Evolutionary conservation across 345 rosid species (phyloP), one percentile per base, ranked within the genome.

Genomic region (Arabidopsis suecica): DNA sequence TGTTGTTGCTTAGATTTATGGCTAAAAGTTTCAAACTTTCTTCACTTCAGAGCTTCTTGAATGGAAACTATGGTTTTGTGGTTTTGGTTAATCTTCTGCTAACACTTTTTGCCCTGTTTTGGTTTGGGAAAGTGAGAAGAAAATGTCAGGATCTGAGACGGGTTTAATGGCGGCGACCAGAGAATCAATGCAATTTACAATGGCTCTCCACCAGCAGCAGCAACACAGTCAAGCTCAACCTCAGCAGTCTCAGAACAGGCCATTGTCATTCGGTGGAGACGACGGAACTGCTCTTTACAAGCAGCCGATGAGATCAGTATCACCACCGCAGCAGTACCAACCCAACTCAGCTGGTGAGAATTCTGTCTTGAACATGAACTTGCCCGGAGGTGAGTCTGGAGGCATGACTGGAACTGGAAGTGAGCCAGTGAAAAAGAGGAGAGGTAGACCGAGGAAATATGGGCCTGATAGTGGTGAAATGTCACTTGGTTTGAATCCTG

Each of bases 371-470:
- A 83, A 84, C 65, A 79, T 88, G 77, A 87, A 87, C 84, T 73
- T 83, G 14, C 74, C 64, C 8, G 80, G 51, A 47, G 51, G 22
- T 47, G 23, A 47, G 51, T 3, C 20, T 47, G 22, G 85, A 18
- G 80, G 79, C 78, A 79, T 84, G 34, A 5, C 33, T 4, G 83
- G 82, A 16, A 5, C 33, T 4, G 83, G 82, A 16, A 77, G 82
- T 11, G 79, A 78, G 80, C 84, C 83, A 34, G 81, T 80, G 44
- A 90, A 87, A 76, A 82, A 87, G 75, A 91, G 84, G 81, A 86
- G 97, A 45, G 98, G 98, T 48, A 88, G 97, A 77, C 97, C 96
- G 11, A 82, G 97, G 80, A 91, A 86, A 69, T 88, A 91, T 55
- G 91, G 88, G 38, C 82, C 89, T 3, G 91, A 85, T 34, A 87